A percentile compares a stretch with the other conserved stretches of the same genome.
Evolutionary conservation across 345 rosid genomes (phyloP).

Genomic region (Trapa bicornis): DNA sequence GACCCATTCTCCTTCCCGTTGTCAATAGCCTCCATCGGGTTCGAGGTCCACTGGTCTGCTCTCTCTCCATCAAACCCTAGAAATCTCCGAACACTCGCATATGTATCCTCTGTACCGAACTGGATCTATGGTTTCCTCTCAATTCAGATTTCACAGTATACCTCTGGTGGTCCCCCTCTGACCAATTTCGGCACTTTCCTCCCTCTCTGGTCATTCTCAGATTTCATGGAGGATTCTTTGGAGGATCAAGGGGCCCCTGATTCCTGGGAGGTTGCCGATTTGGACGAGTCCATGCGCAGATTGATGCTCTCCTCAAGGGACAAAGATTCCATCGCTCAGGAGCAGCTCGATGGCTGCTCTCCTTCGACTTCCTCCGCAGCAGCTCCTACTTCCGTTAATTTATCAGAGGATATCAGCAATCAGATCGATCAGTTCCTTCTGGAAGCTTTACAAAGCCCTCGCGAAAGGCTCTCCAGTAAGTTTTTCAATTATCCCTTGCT

Average conservation of each 20-base stretch:
- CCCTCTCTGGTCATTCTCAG: neutral
- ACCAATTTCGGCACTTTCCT: neutral
- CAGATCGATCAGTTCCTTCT: slow-evolving; percentile 74
- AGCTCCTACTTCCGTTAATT: slow-evolving; percentile 12
- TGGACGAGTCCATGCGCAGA: slow-evolving; percentile 61
- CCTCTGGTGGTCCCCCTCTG: slow-evolving; percentile 1
- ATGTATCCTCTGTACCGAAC: no score
- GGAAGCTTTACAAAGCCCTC: slow-evolving; percentile 66
- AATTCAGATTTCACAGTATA: neutral
- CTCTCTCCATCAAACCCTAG: no score
- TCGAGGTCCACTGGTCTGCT: no score
- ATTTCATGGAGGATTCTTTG: slow-evolving; percentile 54
- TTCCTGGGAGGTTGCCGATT: slow-evolving; percentile 75
- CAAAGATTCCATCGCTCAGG: slow-evolving; percentile 4
- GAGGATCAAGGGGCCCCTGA: slow-evolving; percentile 68
- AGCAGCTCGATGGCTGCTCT: slow-evolving; percentile 11
- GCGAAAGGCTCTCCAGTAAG: slow-evolving; percentile 72
- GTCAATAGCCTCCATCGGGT: no score
- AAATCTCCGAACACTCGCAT: no score
- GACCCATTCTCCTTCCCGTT: no score
- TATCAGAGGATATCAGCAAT: slow-evolving; percentile 23
- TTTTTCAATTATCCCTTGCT: neutral
- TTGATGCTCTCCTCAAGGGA: slow-evolving; percentile 34
- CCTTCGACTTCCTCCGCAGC: slow-evolving; percentile 7
- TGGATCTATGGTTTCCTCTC: neutral